phyloP scores from a whole-genome alignment of 805 yeast genomes.

The Wickerhamomyces ciferrii region DNA sequence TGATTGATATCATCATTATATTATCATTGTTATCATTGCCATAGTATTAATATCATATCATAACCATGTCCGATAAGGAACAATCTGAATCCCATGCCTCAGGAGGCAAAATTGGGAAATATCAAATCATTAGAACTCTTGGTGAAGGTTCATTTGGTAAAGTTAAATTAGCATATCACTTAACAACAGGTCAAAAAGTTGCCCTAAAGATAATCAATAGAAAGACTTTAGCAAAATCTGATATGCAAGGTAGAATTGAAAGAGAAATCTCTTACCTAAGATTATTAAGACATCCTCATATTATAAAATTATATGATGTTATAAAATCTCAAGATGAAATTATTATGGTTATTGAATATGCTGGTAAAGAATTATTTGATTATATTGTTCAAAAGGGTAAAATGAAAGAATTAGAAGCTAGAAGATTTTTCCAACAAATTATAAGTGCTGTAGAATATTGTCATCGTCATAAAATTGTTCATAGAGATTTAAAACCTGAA shows the following conservation, averaged over 20 bases:
- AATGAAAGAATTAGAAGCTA: conserved; percentile 87
- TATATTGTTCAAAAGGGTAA: conserved; percentile 92
- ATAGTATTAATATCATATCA: too few species aligned
- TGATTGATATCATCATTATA: too few species aligned
- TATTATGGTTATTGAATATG: conserved; percentile 95
- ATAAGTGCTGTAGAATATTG: conserved; percentile 96
- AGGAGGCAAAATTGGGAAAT: conserved; percentile 72
- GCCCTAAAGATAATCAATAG: conserved; percentile 91
- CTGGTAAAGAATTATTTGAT: conserved; percentile 94
- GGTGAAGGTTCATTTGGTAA: conserved; percentile 98
- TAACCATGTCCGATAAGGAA: too few species aligned
- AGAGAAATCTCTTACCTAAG: conserved; percentile 89
- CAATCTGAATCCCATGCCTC: conserved; percentile 17
- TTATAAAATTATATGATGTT: conserved; percentile 91
- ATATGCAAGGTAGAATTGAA: conserved; percentile 96
- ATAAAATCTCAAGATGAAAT: conserved; percentile 93
- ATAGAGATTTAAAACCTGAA: conserved; percentile 95
- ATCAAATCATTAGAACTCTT: conserved; percentile 85
- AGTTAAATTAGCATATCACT: conserved; percentile 86
- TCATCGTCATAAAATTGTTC: conserved; percentile 94
- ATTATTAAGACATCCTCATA: conserved; percentile 89
- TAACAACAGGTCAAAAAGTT: conserved; percentile 86
- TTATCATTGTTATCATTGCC: too few species aligned
- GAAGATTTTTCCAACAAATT: conserved; percentile 93
- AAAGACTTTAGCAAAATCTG: conserved; percentile 87